These are phyloP conservation scores for Ceratocystis diversiconidia DNA, from an alignment of 2,329 filamentous ascomycete species.

Conservation along the genomic window DNA sequence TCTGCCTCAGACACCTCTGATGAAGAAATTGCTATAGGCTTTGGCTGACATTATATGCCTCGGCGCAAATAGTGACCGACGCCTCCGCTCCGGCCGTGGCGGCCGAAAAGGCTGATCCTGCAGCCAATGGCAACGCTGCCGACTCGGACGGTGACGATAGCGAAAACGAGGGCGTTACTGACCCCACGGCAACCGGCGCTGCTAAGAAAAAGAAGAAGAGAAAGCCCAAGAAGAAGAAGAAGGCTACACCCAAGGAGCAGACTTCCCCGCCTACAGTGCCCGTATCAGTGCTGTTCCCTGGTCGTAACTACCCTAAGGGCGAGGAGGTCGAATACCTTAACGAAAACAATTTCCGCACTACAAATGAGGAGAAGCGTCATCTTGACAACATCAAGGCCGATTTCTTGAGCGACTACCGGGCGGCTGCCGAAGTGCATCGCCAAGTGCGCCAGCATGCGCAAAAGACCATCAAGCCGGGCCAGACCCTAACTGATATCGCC, in stretches of 20 bases:
- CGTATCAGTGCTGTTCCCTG: conserved; percentile 59
- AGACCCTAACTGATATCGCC: conserved; percentile 59
- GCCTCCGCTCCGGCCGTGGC: conserved; percentile 18
- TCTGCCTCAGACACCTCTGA: neutral
- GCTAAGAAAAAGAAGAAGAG: conserved; percentile 72
- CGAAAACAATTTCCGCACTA: conserved; percentile 67
- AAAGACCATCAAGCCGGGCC: conserved; percentile 60
- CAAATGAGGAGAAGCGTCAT: conserved; percentile 71
- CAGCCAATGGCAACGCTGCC: conserved; percentile 26
- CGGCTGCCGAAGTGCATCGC: conserved; percentile 62
- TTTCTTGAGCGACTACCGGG: conserved; percentile 59
- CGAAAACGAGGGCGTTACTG: conserved; percentile 9
- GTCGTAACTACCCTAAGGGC: conserved; percentile 58
- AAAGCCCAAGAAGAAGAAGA: conserved; percentile 60
- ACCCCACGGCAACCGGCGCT: conserved; percentile 8
- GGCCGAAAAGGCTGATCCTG: conserved; percentile 25
- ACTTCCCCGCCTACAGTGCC: conserved; percentile 63
- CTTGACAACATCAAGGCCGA: conserved; percentile 64
- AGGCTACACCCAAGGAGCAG: conserved; percentile 51
- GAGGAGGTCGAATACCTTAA: conserved; percentile 65
- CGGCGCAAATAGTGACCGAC: conserved; percentile 24
- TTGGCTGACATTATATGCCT: neutral
- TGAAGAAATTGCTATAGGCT: conserved; percentile 14
- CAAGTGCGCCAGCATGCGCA: conserved; percentile 67
- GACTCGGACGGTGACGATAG: conserved; percentile 37